These are phyloP conservation scores for Pythium pyrilobum DNA, from an alignment of 352 stramenopile genomes.

Conservation along the genomic window DNA sequence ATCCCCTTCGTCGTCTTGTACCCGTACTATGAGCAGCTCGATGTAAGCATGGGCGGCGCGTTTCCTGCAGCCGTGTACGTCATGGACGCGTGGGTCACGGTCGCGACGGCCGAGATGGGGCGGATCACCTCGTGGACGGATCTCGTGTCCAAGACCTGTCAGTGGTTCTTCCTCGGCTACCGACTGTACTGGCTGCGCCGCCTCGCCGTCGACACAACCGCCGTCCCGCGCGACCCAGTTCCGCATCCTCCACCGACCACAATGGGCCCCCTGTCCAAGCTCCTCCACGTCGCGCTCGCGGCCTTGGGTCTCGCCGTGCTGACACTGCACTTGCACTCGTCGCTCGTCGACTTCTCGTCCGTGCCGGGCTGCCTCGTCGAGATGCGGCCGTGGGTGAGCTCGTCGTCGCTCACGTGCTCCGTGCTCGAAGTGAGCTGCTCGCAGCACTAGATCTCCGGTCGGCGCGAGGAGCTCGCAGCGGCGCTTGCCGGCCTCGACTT, in stretches of 20 bases:
- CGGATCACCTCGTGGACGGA: constrained; percentile 13
- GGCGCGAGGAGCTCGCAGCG: not conserved
- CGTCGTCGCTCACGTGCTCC: too few relatives aligned
- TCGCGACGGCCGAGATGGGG: not conserved
- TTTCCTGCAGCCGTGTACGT: not conserved
- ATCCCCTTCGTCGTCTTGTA: constrained; percentile 8
- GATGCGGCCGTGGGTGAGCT: too few relatives aligned
- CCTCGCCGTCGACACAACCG: too few relatives aligned
- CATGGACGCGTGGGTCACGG: not conserved
- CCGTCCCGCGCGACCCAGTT: too few relatives aligned
- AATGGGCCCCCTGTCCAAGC: not conserved
- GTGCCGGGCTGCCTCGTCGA: too few relatives aligned
- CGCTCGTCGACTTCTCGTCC: not conserved
- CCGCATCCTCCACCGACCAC: too few relatives aligned
- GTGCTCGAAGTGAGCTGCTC: not conserved
- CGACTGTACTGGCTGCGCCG: not conserved
- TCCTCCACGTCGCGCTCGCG: not conserved
- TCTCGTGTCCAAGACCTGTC: constrained; percentile 5
- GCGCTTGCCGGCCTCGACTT: not conserved
- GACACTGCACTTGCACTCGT: not conserved
- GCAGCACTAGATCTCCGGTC: not conserved
- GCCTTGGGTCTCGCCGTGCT: not conserved
- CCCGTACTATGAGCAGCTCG: constrained; percentile 9
- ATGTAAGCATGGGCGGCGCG: not conserved
- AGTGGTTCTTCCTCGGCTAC: constrained; percentile 7